Evolutionary conservation across 179 eudicot genomes (phyloP).

Genomic region (Carnegiea gigantea): DNA sequence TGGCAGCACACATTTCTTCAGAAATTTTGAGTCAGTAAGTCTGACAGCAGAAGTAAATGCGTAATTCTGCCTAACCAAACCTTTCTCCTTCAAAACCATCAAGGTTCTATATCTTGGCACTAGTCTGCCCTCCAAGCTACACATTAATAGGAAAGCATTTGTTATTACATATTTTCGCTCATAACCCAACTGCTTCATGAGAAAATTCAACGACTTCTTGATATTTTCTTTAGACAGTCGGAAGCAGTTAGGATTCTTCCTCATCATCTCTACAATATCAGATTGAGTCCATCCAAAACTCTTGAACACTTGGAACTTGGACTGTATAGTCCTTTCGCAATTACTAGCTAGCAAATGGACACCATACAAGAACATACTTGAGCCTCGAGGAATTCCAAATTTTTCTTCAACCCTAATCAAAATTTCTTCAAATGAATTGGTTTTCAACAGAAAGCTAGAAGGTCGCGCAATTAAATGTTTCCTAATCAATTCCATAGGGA

Average conservation of each 20-base stretch:
- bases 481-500: constrained; percentile 25
- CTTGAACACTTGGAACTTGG: constrained; percentile 23
- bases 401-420: constrained; percentile 18
- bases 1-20: constrained; percentile 24
- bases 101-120: constrained; percentile 25
- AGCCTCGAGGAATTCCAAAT: constrained; percentile 23
- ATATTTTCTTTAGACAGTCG: constrained; percentile 12
- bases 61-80: not conserved
- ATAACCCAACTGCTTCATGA: constrained; percentile 32
- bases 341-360: constrained; percentile 6
- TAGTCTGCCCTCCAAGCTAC: constrained; percentile 28
- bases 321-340: constrained; percentile 12
- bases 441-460: not conserved
- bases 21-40: constrained; percentile 6
- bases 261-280: constrained; percentile 19
- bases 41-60: not conserved
- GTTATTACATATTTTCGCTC: constrained; percentile 14
- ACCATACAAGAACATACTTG: constrained; percentile 26
- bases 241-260: constrained; percentile 22
- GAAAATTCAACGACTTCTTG: constrained; percentile 16
- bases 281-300: constrained; percentile 39
- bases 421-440: constrained; percentile 8
- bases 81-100: constrained; percentile 23
- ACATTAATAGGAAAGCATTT: constrained; percentile 9
- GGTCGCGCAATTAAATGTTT: constrained; percentile 21